These are phyloP conservation scores for Fusarium sacchari DNA, from an alignment of 2,329 filamentous ascomycete genomes.

Conservation along the genomic window DNA sequence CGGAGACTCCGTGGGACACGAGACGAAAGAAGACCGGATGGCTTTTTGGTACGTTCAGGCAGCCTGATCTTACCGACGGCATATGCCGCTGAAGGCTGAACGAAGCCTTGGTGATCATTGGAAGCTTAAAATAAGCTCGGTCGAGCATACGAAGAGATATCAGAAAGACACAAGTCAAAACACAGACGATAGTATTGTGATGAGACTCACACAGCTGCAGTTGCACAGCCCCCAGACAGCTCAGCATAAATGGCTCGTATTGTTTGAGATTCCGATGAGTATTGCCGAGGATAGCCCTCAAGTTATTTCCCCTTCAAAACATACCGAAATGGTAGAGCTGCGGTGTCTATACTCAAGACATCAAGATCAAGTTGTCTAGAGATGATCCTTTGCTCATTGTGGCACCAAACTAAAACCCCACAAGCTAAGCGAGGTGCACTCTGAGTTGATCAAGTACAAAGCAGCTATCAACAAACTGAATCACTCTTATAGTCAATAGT, in stretches of 20 bases:
- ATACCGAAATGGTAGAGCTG: neutral
- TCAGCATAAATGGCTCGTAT: neutral
- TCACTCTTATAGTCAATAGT: too few relatives aligned
- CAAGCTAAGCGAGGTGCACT: neutral
- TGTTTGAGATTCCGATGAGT: neutral
- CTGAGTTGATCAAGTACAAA: neutral
- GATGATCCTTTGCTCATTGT: neutral
- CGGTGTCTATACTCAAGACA: neutral
- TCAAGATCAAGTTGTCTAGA: neutral
- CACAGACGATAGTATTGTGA: neutral
- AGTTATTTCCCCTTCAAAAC: neutral
- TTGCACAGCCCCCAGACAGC: neutral
- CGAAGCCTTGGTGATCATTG: neutral
- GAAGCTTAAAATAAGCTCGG: neutral
- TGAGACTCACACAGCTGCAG: neutral
- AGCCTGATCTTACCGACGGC: neutral
- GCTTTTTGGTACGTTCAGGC: neutral
- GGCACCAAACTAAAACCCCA: neutral
- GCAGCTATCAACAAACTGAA: neutral
- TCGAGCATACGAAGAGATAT: neutral
- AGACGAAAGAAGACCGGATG: neutral
- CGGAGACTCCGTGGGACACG: neutral
- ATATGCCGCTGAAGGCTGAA: neutral
- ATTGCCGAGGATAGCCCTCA: neutral
- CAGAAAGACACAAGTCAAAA: too few relatives aligned